phyloP scores from a whole-genome alignment of 352 stramenopile genomes.

The Phytopythium delawarense region DNA sequence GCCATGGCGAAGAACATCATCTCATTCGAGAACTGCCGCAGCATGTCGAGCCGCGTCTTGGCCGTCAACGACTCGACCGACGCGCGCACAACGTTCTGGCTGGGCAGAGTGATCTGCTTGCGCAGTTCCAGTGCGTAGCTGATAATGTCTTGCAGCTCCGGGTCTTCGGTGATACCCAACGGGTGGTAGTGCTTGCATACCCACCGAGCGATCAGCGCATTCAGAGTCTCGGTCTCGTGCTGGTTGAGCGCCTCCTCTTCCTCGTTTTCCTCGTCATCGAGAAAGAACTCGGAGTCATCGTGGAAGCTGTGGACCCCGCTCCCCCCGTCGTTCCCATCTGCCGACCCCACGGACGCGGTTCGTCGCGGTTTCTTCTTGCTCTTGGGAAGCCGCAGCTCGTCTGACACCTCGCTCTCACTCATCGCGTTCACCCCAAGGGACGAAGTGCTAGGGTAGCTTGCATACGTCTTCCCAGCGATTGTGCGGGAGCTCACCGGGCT shows the following conservation, averaged over 20 bases:
- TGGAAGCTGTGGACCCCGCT: slow-evolving; percentile 66
- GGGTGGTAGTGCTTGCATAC: slow-evolving; percentile 45
- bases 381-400: neutral
- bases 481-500: neutral
- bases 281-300: slow-evolving; percentile 42
- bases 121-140: slow-evolving; percentile 31
- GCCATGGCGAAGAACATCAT: slow-evolving; percentile 45
- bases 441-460: neutral
- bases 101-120: slow-evolving; percentile 28
- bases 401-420: slow-evolving; percentile 3
- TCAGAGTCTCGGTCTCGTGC: slow-evolving; percentile 34
- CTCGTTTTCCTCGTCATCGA: slow-evolving; percentile 7
- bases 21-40: slow-evolving; percentile 39
- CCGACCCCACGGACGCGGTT: slow-evolving; percentile 1
- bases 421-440: neutral
- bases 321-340: slow-evolving; percentile 8
- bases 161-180: slow-evolving; percentile 38
- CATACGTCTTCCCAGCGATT: neutral
- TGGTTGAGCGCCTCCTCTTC: slow-evolving; percentile 1
- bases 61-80: slow-evolving; percentile 42
- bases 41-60: slow-evolving; percentile 31
- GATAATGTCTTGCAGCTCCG: slow-evolving; percentile 41
- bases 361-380: slow-evolving; percentile 1
- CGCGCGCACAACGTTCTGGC: slow-evolving; percentile 32
- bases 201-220: slow-evolving; percentile 40